Evolutionary conservation across 2,329 filamentous ascomycete species (phyloP), one percentile per base, ranked within the genome.

Genomic region (Claviceps cyperi): DNA sequence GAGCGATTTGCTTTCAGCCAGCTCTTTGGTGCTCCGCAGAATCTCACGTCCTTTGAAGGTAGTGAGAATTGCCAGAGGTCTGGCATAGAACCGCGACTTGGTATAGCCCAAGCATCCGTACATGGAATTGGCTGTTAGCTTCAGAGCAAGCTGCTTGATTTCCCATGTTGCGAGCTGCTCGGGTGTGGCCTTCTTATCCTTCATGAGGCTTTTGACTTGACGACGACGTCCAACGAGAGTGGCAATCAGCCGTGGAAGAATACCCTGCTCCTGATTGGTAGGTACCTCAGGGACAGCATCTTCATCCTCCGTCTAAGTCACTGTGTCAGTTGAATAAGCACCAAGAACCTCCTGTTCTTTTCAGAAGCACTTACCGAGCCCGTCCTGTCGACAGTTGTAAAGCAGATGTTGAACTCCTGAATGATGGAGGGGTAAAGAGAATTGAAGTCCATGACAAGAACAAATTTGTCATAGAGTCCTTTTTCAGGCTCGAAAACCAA

Each of bases 381-480:
- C 40, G 78, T 74, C 58, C 92, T 77, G 54, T 97, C 86, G 6
- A 98, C 89, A 0, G 94, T 98, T 2, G 92, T 98, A 68, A 98
- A 98, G 72, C 94, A 98, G 58, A 98, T 98, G 68, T 98, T 98
- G 71, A 83, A 98, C 75, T 98, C 94, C 63, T 98, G 94, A 54
- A 98, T 98, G 62, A 98, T 97, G 62, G 88, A 96, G 35, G 92
- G 92, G 61, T 98, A 98, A 54, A 98, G 74, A 59, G 90, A 96
- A 76, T 98, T 98, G 74, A 98, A 98, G 73, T 98, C 92, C 94
- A 98, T 98, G 66, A 98, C 94, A 50, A 98, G 78, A 49, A 98
- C 86, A 66, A 94, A 96, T 69, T 94, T 94, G 75, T 98, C 92
- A 63, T 98, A 98, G 4, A 98, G 77, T 17, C 94, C 92, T 66